A percentile compares a stretch with the other conserved stretches of the same genome.
Evolutionary conservation across 2,329 filamentous ascomycete genomes (phyloP).

Genomic region (Cyphellophora europaea): DNA sequence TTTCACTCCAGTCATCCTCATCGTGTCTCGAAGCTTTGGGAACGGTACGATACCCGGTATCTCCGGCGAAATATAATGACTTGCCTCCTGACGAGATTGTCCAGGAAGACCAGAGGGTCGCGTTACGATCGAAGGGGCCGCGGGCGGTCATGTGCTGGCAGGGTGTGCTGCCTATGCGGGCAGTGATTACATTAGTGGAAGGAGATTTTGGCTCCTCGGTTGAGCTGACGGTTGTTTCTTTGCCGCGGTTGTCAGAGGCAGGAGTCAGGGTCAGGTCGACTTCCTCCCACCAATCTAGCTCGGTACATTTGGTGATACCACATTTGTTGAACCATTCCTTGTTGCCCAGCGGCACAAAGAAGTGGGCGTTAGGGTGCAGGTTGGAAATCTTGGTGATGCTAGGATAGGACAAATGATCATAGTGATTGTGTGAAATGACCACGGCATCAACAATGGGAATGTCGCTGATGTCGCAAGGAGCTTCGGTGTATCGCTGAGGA

Average conservation of each 20-base stretch:
- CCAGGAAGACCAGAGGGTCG: constrained; percentile 86
- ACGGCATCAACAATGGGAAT: constrained; percentile 53
- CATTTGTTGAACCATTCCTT: constrained; percentile 68
- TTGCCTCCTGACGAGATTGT: constrained; percentile 54
- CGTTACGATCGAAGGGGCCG: constrained; percentile 57
- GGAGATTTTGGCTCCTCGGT: constrained; percentile 16
- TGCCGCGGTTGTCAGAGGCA: constrained; percentile 8
- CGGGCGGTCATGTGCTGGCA: constrained; percentile 75
- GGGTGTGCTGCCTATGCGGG: constrained; percentile 68
- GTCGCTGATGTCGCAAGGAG: constrained; percentile 67
- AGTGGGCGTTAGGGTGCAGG: constrained; percentile 68
- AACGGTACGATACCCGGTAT: constrained; percentile 82
- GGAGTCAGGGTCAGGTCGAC: constrained; percentile 58
- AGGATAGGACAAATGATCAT: constrained; percentile 77
- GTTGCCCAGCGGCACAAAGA: constrained; percentile 78
- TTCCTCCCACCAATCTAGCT: constrained; percentile 93
- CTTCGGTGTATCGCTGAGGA: constrained; percentile 68
- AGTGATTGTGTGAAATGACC: constrained; percentile 83
- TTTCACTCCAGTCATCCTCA: constrained; percentile 62
- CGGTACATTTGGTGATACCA: constrained; percentile 69
- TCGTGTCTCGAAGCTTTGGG: constrained; percentile 51
- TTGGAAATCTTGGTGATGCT: constrained; percentile 63
- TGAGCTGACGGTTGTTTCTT: constrained; percentile 20
- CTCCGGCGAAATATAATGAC: constrained; percentile 28
- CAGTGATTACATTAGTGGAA: constrained; percentile 48